Evolutionary conservation across 257 asterid genomes (phyloP), one percentile per base, ranked within the genome.

Genomic region (Phtheirospermum japonicum): DNA sequence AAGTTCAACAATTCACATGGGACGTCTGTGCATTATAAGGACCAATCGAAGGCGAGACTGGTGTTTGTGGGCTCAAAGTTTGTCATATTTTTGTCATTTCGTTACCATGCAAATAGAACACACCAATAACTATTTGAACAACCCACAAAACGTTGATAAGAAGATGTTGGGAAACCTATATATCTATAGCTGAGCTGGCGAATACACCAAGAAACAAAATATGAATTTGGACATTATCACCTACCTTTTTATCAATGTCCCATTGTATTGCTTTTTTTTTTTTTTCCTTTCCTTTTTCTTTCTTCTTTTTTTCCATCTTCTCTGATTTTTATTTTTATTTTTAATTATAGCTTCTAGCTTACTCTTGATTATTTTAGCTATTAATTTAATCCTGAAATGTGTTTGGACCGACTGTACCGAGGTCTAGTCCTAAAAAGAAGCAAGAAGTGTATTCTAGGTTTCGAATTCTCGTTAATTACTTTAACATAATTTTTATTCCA

Each of bases 171-270:
- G 45, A n/a, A 46, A 45, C 42, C 11, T 7, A 19, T 32, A 40
- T 61, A 1, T 55, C 57, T 40, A 13, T 19, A 23, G 28, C 28
- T 23, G 28, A 9, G 63, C n/a, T 52, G 50, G 50, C 13, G 49
- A 69, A 61, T 39, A 36, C 55, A 54, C 65, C 58, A 75, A 62
- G 39, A 67, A 63, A 75, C 80, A 75, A 75, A 70, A 32, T 43
- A 42, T 32, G 55, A 57, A 70, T 70, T 65, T 75, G 66, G 57
- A 52, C 48, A 18, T 31, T 33, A 46, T 31, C 51, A 11, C 39
- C 19, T 13, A 45, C 51, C 12, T 45, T 45, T 28, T 18, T 9
- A 42, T n/a, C 12, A 64, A 17, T 58, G 50, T 40, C 20, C 43
- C 4, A 42, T 52, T 42, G 7, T 1, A 14, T 4, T 26, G 33